Evolutionary conservation across 2,329 filamentous ascomycete species (phyloP), one percentile per base, ranked within the genome.

Genomic region (Venturia oleaginea): DNA sequence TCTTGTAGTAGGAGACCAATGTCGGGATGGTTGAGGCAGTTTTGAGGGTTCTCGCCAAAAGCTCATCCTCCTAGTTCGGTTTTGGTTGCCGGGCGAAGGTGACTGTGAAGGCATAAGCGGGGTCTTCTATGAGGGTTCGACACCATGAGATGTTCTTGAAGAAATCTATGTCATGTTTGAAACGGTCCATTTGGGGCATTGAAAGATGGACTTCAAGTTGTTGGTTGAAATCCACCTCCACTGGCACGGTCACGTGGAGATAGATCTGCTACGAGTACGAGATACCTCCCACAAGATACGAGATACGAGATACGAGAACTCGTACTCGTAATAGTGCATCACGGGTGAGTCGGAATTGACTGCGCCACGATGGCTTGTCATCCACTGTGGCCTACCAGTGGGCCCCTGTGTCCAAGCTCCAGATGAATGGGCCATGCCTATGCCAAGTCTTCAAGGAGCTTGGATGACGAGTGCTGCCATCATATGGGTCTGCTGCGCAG

Each of bases 1-100:
- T 46, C 10, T 37, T 27, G 59, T 43, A 42, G 32, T 67, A 75
- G 27, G 75, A 72, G 13, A 83, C 68, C 67, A 78, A 79, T 3
- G 71, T 72, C 1, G 75, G 69, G 62, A 88, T 79, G 5, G 83
- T 84, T 30, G 76, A 73, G 1, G 72, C 67, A 1, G 80, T 79
- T 62, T 81, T 78, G 61, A 87, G 75, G 0, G 83, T 84, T 40
- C 78, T 75, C 2, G 80, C 78, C 68, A 84, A 76, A 57, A 86
- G 77, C 1, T 77, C 74, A 71, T 86, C 82, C 69, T 83, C 80
- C 19, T 69, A 71, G 62, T 65, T 67, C 19, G 27, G 1, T 63
- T 81, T 80, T 2, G 72, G 70, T 1, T 57, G 54, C 4, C 81
- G 77, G 32, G 75, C 75, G 32, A 71, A 72, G 8, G 76, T 76